Conservation (phyloP, 129 eudicot species). For the Escallonia rubra region DNA sequence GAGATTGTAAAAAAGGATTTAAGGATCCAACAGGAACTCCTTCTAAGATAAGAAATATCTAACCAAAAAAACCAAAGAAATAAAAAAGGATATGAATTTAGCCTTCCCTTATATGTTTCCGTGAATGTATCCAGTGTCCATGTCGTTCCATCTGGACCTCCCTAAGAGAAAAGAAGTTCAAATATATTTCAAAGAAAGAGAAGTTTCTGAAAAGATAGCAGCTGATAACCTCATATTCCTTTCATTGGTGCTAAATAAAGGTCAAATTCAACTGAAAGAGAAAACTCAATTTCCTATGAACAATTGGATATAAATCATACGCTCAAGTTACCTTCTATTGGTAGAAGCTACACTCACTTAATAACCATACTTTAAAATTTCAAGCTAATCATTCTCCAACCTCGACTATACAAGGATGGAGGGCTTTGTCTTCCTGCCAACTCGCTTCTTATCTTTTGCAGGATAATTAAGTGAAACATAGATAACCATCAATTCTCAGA, state of each 20-base stretch:
- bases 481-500: too few species aligned
- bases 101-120: conserved; percentile 37
- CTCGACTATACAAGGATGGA: too few species aligned
- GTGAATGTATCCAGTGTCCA: conserved; percentile 81
- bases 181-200: neutral
- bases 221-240: neutral
- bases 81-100: conserved; percentile 87
- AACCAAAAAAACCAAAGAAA: neutral
- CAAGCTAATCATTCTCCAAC: too few species aligned
- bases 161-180: conserved; percentile 33
- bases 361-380: too few species aligned
- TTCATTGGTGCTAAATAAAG: neutral
- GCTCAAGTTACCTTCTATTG: too few species aligned
- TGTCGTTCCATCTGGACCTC: conserved; percentile 32
- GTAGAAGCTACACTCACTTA: too few species aligned
- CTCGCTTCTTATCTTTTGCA: too few species aligned
- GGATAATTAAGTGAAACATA: too few species aligned
- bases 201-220: neutral
- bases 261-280: too few species aligned
- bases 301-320: too few species aligned
- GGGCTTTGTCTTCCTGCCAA: too few species aligned
- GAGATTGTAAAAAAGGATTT: conserved; percentile 50
- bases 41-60: neutral
- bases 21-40: conserved; percentile 38
- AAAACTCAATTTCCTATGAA: too few species aligned